Conservation (phyloP, 495 filamentous ascomycete genomes). For the Podospora fimiseda region DNA sequence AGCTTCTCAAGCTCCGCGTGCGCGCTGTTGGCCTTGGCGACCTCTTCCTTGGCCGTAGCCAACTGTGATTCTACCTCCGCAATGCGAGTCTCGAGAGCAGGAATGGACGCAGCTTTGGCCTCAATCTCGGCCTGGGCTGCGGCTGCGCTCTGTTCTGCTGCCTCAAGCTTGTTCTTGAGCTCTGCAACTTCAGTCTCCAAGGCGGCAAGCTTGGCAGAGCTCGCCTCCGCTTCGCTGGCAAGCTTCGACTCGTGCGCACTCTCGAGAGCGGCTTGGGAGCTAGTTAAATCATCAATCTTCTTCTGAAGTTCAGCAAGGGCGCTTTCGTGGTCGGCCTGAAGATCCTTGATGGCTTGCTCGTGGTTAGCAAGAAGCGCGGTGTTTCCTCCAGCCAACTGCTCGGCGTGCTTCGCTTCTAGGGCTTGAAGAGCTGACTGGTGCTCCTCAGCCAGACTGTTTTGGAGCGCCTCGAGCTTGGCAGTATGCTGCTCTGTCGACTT, state of each 20-base stretch:
- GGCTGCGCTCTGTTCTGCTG: conserved; percentile 29
- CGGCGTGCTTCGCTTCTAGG: conserved; percentile 36
- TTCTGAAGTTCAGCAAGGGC: conserved; percentile 35
- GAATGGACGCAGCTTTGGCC: conserved; percentile 25
- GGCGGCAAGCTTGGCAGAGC: conserved; percentile 28
- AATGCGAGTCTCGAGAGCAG: conserved; percentile 30
- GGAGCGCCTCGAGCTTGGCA: conserved; percentile 34
- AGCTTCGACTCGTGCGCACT: conserved; percentile 26
- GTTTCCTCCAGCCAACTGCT: conserved; percentile 34
- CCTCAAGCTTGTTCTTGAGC: conserved; percentile 33
- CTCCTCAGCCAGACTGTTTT: conserved; percentile 35
- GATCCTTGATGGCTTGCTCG: conserved; percentile 32
- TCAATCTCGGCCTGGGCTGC: conserved; percentile 35
- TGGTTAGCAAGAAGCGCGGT: conserved; percentile 24
- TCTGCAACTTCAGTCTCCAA: conserved; percentile 38
- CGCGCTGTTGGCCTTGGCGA: conserved; percentile 30
- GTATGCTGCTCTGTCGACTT: conserved; percentile 36
- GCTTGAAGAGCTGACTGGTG: conserved; percentile 34
- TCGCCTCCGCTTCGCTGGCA: conserved; percentile 24
- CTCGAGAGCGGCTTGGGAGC: conserved; percentile 22
- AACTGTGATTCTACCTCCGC: conserved; percentile 34
- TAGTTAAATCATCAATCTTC: conserved; percentile 37
- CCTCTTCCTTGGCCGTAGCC: conserved; percentile 31
- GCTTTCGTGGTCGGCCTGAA: conserved; percentile 37
- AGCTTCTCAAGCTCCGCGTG: conserved; percentile 37